Evolutionary conservation across 345 rosid genomes (phyloP).

Genomic region (Eucalyptus brandiana): DNA sequence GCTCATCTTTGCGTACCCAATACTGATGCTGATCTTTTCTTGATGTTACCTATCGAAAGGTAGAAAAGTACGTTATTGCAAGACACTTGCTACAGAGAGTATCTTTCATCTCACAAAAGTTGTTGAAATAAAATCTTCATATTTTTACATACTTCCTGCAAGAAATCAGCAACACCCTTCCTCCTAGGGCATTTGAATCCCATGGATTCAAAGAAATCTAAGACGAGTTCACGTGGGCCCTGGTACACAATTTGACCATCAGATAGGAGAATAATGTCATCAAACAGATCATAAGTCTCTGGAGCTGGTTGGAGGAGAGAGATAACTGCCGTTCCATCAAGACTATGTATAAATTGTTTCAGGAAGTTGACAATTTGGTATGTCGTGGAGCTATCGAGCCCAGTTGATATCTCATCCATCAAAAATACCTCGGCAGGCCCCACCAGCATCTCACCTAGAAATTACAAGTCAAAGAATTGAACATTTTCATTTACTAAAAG

Average conservation of each 20-base stretch:
- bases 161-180: slow-evolving; percentile 70
- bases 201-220: slow-evolving; percentile 41
- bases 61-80: not conserved
- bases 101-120: not conserved
- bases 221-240: slow-evolving; percentile 47
- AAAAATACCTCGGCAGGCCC: slow-evolving; percentile 55
- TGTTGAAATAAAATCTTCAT: not conserved
- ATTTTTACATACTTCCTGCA: slow-evolving; percentile 51
- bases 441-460: slow-evolving; percentile 59
- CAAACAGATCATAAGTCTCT: slow-evolving; percentile 66
- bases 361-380: slow-evolving; percentile 47
- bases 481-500: no score
- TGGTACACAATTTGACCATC: slow-evolving; percentile 65
- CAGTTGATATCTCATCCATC: slow-evolving; percentile 80
- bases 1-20: slow-evolving; percentile 43
- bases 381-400: slow-evolving; percentile 73
- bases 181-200: slow-evolving; percentile 71
- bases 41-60: slow-evolving; percentile 55
- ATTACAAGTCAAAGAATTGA: not conserved
- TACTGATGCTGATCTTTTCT: slow-evolving; percentile 75
- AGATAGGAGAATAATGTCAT: slow-evolving; percentile 54
- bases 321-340: slow-evolving; percentile 48
- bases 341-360: slow-evolving; percentile 38
- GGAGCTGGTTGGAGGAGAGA: slow-evolving; percentile 86
- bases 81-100: not conserved